Percentiles rank a stretch among this genome's conserved stretches.
phyloP scores from a whole-genome alignment of 2,329 filamentous ascomycete genomes.

The Fusarium sp. region DNA sequence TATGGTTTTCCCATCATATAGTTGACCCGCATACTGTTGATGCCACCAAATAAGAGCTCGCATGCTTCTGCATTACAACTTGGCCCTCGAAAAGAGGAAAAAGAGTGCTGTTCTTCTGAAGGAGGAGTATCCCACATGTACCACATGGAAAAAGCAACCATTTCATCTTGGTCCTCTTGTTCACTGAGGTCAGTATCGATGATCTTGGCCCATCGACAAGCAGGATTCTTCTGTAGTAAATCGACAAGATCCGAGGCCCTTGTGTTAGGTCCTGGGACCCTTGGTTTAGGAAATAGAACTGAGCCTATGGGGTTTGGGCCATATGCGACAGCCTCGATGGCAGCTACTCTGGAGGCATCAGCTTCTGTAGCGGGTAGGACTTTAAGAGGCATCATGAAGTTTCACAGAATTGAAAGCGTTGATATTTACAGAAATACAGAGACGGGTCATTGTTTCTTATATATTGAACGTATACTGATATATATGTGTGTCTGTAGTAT shows the following conservation, averaged over 20 bases:
- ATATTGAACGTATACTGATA: background rate
- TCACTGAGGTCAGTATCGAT: constrained; percentile 50
- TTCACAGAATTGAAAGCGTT: background rate
- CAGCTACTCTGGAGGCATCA: constrained; percentile 52
- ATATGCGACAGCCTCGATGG: constrained; percentile 56
- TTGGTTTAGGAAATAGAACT: constrained; percentile 50
- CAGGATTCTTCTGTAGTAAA: constrained; percentile 41
- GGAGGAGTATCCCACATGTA: background rate
- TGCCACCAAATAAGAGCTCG: constrained; percentile 49
- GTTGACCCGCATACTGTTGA: constrained; percentile 48
- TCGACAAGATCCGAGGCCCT: constrained; percentile 42
- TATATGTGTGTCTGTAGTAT: background rate
- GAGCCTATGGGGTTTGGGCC: constrained; percentile 47
- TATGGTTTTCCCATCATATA: constrained; percentile 50
- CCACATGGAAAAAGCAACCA: constrained; percentile 7
- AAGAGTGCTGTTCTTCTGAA: constrained; percentile 23
- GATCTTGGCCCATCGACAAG: constrained; percentile 53
- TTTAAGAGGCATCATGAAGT: constrained; percentile 53
- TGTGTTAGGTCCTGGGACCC: constrained; percentile 33
- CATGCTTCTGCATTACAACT: constrained; percentile 52
- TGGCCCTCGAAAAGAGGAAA: constrained; percentile 45
- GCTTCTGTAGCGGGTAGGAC: constrained; percentile 50
- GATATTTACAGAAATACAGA: background rate
- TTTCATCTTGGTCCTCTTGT: constrained; percentile 43
- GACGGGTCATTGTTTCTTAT: background rate